A percentile compares a stretch with the other conserved stretches of the same genome.
Evolutionary conservation across 2,329 filamentous ascomycete genomes (phyloP).

Genomic region (Arachnomyces sp.): DNA sequence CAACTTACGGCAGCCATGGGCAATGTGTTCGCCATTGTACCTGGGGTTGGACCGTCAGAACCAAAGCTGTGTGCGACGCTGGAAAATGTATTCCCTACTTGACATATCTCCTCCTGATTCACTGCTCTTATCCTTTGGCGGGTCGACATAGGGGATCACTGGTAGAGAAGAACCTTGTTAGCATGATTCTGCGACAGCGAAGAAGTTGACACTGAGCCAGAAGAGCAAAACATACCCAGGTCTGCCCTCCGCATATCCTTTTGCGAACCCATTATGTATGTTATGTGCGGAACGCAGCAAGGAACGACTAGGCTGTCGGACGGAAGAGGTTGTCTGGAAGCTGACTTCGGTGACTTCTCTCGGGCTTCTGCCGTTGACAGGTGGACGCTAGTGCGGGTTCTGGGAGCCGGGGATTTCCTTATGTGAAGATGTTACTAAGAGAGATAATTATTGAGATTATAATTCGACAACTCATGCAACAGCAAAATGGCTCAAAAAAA

Average conservation of each 20-base stretch:
- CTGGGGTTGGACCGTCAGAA: constrained; percentile 27
- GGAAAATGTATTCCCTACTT: constrained; percentile 1
- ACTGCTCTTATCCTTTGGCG: constrained; percentile 55
- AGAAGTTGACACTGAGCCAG: neutral
- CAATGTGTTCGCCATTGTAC: constrained; percentile 65
- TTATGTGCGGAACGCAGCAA: constrained; percentile 8
- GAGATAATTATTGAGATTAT: no score
- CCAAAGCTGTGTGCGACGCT: neutral
- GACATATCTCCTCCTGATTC: constrained; percentile 63
- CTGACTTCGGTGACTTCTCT: no score
- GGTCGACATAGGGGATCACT: constrained; percentile 87
- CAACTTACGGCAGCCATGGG: constrained; percentile 76
- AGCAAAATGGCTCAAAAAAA: no score
- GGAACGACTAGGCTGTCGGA: no score
- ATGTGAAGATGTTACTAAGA: no score
- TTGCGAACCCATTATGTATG: constrained; percentile 53
- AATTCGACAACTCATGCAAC: no score
- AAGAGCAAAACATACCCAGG: constrained; percentile 51
- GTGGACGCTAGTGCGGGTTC: no score
- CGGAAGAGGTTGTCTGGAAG: no score
- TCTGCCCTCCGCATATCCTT: constrained; percentile 71
- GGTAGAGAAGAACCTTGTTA: constrained; percentile 14
- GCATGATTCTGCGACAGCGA: neutral
- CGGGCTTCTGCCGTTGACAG: no score
- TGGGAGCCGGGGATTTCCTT: no score